phyloP scores from a whole-genome alignment of 352 stramenopile species.

The Elongisporangium senticosum region DNA sequence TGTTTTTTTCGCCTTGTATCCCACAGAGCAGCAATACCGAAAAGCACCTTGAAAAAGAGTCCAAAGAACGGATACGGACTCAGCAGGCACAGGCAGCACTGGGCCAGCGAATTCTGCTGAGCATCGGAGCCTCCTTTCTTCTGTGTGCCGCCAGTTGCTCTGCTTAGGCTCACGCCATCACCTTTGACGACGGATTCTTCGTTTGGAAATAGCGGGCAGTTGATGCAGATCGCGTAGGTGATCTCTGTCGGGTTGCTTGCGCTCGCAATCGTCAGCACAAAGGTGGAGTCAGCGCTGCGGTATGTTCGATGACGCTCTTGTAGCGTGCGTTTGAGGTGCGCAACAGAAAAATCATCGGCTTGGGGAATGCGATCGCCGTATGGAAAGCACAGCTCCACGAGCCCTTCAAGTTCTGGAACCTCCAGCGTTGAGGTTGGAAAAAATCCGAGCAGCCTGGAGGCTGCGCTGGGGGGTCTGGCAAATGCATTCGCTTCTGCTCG shows the following conservation, averaged over 20 bases:
- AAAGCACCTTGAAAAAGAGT: constrained; percentile 82
- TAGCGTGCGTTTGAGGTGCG: constrained; percentile 45
- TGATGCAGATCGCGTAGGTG: constrained; percentile 69
- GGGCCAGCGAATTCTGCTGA: constrained; percentile 9
- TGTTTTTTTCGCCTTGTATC: constrained; percentile 43
- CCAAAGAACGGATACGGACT: constrained; percentile 79
- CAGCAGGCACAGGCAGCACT: constrained; percentile 73
- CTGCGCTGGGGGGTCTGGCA: constrained; percentile 1
- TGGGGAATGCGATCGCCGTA: constrained; percentile 39
- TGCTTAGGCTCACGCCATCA: neutral
- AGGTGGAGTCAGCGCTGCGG: constrained; percentile 54
- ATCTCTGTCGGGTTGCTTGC: constrained; percentile 36
- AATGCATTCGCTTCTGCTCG: neutral
- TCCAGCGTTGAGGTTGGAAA: constrained; percentile 35
- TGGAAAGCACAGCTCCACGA: constrained; percentile 74
- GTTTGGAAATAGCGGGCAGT: constrained; percentile 54
- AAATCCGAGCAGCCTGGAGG: constrained; percentile 49
- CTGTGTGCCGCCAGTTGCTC: constrained; percentile 1
- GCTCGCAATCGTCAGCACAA: constrained; percentile 65
- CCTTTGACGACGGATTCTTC: constrained; percentile 17
- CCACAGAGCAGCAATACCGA: constrained; percentile 68
- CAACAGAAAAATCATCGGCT: constrained; percentile 48
- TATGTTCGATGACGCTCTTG: constrained; percentile 70
- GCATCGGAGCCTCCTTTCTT: neutral
- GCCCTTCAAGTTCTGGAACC: constrained; percentile 52